These are phyloP conservation scores for Chalciporus chontae DNA, from an alignment of 768 basidiomycete genomes.

Conservation along the genomic window DNA sequence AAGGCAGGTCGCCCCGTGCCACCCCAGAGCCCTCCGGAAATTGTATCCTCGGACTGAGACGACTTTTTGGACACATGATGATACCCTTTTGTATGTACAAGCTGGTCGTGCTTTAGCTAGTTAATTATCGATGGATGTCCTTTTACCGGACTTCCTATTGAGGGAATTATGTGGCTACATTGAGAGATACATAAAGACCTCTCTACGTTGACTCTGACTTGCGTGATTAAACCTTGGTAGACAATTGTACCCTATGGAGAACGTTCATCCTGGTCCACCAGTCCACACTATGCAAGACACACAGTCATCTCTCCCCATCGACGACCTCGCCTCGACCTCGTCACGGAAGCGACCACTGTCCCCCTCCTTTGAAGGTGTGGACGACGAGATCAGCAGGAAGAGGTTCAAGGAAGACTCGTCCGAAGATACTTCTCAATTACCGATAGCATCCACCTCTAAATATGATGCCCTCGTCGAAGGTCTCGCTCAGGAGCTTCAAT, in stretches of 20 bases:
- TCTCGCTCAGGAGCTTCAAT: constrained; percentile 72
- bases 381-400: constrained; percentile 52
- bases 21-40: constrained; percentile 25
- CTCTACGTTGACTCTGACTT: constrained; percentile 16
- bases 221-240: constrained; percentile 11
- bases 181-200: constrained; percentile 21
- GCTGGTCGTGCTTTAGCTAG: background rate
- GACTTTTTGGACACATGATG: background rate
- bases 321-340: constrained; percentile 16
- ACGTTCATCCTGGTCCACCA: background rate
- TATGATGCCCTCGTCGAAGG: constrained; percentile 48
- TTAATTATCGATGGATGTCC: background rate
- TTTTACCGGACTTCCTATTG: constrained; percentile 19
- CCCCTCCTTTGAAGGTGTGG: constrained; percentile 49
- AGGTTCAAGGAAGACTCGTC: constrained; percentile 50
- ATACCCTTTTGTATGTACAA: background rate
- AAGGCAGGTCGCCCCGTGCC: constrained; percentile 46
- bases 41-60: constrained; percentile 1
- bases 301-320: constrained; percentile 7
- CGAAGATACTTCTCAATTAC: constrained; percentile 13
- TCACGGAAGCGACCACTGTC: constrained; percentile 61
- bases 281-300: background rate
- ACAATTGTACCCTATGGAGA: constrained; percentile 15
- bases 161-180: constrained; percentile 24
- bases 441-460: constrained; percentile 20